Evolutionary conservation across 257 asterid species (phyloP).

Genomic region (Echites panduratus): DNA sequence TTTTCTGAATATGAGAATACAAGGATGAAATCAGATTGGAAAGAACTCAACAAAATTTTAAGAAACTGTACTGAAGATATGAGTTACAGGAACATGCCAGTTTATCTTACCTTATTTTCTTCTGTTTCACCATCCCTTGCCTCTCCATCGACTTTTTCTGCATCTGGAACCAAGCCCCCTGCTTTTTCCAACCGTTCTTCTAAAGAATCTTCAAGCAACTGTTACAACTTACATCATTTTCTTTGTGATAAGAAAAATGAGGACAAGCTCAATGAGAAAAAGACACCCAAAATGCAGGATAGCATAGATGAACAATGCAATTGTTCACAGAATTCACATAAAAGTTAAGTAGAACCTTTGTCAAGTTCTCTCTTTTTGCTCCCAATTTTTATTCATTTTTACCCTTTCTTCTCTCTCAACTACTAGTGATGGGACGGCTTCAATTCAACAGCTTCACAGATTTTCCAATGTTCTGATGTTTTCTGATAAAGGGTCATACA

Average conservation of each 20-base stretch:
- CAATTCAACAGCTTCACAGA: not conserved
- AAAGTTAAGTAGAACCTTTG: not conserved
- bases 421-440: not conserved
- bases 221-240: conserved; percentile 25
- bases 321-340: not conserved
- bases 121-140: conserved; percentile 71
- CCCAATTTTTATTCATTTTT: not conserved
- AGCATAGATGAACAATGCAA: not conserved
- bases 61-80: not conserved
- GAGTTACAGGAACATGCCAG: not conserved
- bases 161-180: conserved; percentile 49
- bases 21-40: not conserved
- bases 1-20: conserved; percentile 43
- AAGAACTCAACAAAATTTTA: not conserved
- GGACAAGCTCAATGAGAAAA: conserved; percentile 6
- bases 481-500: not conserved
- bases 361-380: not conserved
- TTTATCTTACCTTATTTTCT: conserved; percentile 61
- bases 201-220: conserved; percentile 93
- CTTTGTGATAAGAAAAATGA: not conserved
- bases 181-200: conserved; percentile 87
- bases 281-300: not conserved
- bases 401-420: not conserved
- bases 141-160: conserved; percentile 80
- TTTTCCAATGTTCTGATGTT: not conserved